Evolutionary conservation across 768 basidiomycete species (phyloP).

Genomic region (Naganishia randhawae): DNA sequence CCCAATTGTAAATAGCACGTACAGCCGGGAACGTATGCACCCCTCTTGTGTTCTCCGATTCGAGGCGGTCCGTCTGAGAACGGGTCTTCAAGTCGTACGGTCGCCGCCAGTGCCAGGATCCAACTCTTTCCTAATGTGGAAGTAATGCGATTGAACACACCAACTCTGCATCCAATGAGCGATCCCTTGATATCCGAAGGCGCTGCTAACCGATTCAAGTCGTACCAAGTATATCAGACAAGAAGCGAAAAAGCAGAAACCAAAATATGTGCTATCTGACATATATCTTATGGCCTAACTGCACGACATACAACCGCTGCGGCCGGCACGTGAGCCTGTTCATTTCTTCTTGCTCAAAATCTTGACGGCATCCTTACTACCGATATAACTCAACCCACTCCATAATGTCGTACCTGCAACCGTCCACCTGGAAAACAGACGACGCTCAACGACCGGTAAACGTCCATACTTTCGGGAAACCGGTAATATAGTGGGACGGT

Average conservation of each 20-base stretch:
- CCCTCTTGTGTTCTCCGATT: neutral
- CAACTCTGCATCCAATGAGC: too few species aligned
- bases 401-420: constrained; percentile 88
- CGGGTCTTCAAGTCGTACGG: too few species aligned
- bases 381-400: constrained; percentile 64
- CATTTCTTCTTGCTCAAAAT: constrained; percentile 17
- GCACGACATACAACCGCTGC: neutral
- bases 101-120: too few species aligned
- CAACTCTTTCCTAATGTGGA: too few species aligned
- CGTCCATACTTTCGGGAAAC: too few species aligned
- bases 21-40: neutral
- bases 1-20: neutral
- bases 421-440: constrained; percentile 59
- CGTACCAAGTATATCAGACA: too few species aligned
- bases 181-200: too few species aligned
- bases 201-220: too few species aligned
- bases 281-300: neutral
- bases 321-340: neutral
- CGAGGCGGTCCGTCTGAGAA: too few species aligned
- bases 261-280: too few species aligned
- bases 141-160: too few species aligned
- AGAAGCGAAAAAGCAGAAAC: too few species aligned
- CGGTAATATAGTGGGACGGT: constrained; percentile 8
- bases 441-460: neutral
- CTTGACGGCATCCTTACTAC: constrained; percentile 35